Base-by-base conservation (phyloP, 306 rosid species). In the Psophocarpus tetragonolobus region DNA sequence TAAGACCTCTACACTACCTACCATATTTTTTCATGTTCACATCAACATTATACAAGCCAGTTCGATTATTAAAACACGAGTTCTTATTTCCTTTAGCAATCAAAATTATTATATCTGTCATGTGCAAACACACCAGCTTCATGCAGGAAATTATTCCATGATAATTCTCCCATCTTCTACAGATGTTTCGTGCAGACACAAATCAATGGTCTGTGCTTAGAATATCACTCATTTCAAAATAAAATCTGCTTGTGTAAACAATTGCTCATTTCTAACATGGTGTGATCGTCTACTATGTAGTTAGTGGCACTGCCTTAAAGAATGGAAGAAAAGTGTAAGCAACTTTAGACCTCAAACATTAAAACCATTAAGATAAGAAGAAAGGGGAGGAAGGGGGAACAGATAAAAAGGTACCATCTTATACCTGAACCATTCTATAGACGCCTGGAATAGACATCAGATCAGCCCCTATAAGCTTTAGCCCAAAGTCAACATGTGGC, bases 401-500 rank as follows among this genome's bases (percentile, higher is more conserved):
- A 48, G 36, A 67, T 27, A 23, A 81, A 61, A 48, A 48, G 63
- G 41, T 41, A 44, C 60, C 36, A 27, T 15, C 21, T 0, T 33
- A 8, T 85, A 91, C 98, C 98, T 94, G 98, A 85, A 90, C 93
- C 83, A 90, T 65, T 69, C 91, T 81, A 75, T 92, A 92, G 81
- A 88, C 86, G 30, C 97, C 98, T 39, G 97, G 98, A 83, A 92
- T 90, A 51, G 97, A 87, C 98, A 94, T 92, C 60, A 94, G 90
- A 85, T 94, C 97, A 76, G 90, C 93, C 76, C 98, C 96, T 7
- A 85, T 1, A 45, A 94, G 90, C 85, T 88, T 94, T 75, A 94
- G 80, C 81, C 97, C 97, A 84, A 94, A 94, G 88, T 94, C 98
- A 82, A 94, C 91, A 85, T 88, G 87, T 60, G 97, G 98, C 98